phyloP scores from a whole-genome alignment of 176 grass and related monocot genomes.

The Musa troglodytarum region DNA sequence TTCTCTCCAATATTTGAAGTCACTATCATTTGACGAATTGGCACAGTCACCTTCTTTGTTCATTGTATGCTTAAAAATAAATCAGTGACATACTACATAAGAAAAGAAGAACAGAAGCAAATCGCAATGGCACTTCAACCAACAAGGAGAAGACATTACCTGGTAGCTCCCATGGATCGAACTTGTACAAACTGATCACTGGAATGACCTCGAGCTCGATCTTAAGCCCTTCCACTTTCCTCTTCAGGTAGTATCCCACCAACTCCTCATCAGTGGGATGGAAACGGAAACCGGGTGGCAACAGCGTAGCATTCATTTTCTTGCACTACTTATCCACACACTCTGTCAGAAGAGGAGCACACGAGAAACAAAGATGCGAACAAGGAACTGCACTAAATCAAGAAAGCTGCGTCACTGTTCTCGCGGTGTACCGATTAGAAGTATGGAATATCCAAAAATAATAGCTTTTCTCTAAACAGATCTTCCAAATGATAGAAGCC shows the following conservation, averaged over 20 bases:
- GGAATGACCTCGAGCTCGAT: conserved; percentile 95
- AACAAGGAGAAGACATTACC: conserved; percentile 27
- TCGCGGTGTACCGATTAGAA: conserved; percentile 36
- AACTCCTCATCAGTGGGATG: conserved; percentile 90
- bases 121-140: background rate
- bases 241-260: conserved; percentile 93
- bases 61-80: too few relatives aligned
- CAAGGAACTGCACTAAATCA: background rate
- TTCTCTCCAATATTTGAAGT: too few relatives aligned
- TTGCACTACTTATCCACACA: background rate
- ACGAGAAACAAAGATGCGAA: background rate
- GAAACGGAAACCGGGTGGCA: conserved; percentile 94
- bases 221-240: conserved; percentile 71
- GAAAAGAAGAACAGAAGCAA: too few relatives aligned
- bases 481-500: conserved; percentile 22
- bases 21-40: too few relatives aligned
- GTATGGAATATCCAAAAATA: conserved; percentile 95
- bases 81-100: too few relatives aligned
- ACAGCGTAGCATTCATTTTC: conserved; percentile 36
- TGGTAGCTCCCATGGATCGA: conserved; percentile 94
- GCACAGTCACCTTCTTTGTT: too few relatives aligned
- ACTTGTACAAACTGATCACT: conserved; percentile 83
- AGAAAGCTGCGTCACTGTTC: background rate
- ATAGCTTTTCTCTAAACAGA: conserved; percentile 47
- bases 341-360: background rate